A percentile compares a stretch with the other conserved stretches of the same genome.
Evolutionary conservation across 2,329 filamentous ascomycete species (phyloP).

Genomic region (Blastomyces percursus): DNA sequence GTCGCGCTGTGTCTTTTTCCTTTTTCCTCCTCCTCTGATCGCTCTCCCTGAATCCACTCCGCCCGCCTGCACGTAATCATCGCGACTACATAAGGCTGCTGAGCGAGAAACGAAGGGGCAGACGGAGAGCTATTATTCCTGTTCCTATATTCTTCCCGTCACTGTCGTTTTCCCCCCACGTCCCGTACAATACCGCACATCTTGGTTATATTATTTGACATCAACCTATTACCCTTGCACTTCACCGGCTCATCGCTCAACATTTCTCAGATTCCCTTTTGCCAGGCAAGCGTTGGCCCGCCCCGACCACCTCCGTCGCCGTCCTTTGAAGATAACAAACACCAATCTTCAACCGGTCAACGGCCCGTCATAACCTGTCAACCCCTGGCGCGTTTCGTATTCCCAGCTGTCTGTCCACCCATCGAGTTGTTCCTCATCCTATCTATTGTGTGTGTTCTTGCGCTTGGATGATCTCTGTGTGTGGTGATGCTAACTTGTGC

Average conservation of each 20-base stretch:
- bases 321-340: background rate
- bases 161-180: background rate
- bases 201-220: background rate
- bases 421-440: background rate
- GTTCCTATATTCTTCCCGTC: too few relatives aligned
- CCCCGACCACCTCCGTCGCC: background rate
- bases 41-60: background rate
- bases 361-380: background rate
- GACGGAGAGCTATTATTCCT: background rate
- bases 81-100: background rate
- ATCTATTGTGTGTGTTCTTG: background rate
- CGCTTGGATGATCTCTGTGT: background rate
- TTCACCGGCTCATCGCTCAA: background rate
- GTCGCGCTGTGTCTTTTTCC: too few relatives aligned
- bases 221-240: background rate
- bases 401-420: background rate
- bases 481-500: background rate
- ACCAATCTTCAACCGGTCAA: background rate
- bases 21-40: background rate
- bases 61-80: background rate
- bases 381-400: slow-evolving; percentile 1
- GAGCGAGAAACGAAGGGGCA: background rate
- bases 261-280: background rate
- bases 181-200: background rate
- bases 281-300: background rate